Evolutionary conservation across 768 basidiomycete species (phyloP), one percentile per base, ranked within the genome.

Genomic region (Chalciporus chontae): DNA sequence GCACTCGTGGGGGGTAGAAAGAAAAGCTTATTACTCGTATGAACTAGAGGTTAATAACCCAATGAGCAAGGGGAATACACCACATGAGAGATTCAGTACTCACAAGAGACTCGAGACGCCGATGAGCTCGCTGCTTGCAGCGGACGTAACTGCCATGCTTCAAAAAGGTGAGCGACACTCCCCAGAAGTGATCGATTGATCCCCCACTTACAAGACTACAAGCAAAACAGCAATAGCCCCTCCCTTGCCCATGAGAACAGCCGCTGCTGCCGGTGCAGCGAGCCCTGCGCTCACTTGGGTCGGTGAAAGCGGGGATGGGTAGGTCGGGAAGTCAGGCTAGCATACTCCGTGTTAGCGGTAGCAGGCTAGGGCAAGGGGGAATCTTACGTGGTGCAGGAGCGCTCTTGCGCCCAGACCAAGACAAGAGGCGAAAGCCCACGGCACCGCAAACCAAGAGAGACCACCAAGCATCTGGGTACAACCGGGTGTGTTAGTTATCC

Each of bases 361-460:
- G 27, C 3, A 29, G 27, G 11, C 8, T 29, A 8, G 24, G 32
- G 11, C 3, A 9, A 14, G 17, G 14, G 6, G 1, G 36, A 24
- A 21, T 58, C 63, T 45, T 45, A 69, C 65, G 48, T 73, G 58
- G 32, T 63, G 57, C 41, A 63, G 56, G 39, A 72, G 58, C 10
- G 65, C 75, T 40, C 67, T 60, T 0, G 73, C 73, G 43, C 73
- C 65, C n/a, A 77, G 58, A 18, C 77, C 77, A 45, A 77, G 66
- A 39, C 72, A 73, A 4, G 76, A 75, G 8, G 71, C 77, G 50
- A 79, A 77, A 0, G 71, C 74, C 58, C 76, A 78, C 11, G 78
- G 78, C n/a, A 78, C 73, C 4, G 76, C 73, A 45, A 78, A 77
- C 80, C 80, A 81, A 1, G 79, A 79, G 27, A 81, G 59, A 5